Base-by-base conservation (phyloP, 1,284 basidiomycete species). In the Cerrena zonata region DNA sequence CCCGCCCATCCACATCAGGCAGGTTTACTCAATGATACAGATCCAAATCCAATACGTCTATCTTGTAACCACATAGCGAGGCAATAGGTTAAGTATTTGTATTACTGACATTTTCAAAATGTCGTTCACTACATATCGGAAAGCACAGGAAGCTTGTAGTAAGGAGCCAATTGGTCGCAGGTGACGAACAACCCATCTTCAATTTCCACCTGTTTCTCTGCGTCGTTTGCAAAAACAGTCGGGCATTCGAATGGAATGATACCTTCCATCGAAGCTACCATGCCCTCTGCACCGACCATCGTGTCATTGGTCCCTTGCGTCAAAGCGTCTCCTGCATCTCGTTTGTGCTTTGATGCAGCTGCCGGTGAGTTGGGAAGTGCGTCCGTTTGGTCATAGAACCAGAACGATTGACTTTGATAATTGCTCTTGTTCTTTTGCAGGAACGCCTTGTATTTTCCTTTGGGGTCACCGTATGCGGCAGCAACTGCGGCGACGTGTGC, bases 391-490 rank as follows among this genome's bases (percentile, higher is more conserved):
- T 80, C 71, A 58, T 77, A 80, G 60, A 75, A 78, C 69, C 72
- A 81, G 59, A 68, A 80, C 2, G 77, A 58, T 54, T 72, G 66
- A 34, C 56, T 63, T 55, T 64, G 55, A 63, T 78, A 79, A 37
- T 60, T 58, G 27, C 54, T 52, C 26, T 63, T 69, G 55, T 74
- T 67, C 43, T 70, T 70, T 67, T 78, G 57, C 27, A 82, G 60
- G 59, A 73, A 83, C 15, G 65, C 57, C 2, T 64, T 63, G 61
- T 84, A 84, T 57, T 70, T 77, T 25, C 77, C 77, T 25, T 64
- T 61, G 4, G 76, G 72, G 57, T 83, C 80, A 15, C 81, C 81
- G 58, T 82, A 84, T 1, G 70, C 78, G 5, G 77, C 75, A 2
- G 73, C 69, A 24, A 74, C 68, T 0, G 79, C 68, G 37, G 77